phyloP scores from a whole-genome alignment of 768 basidiomycete species.

The Amanita muscaria region DNA sequence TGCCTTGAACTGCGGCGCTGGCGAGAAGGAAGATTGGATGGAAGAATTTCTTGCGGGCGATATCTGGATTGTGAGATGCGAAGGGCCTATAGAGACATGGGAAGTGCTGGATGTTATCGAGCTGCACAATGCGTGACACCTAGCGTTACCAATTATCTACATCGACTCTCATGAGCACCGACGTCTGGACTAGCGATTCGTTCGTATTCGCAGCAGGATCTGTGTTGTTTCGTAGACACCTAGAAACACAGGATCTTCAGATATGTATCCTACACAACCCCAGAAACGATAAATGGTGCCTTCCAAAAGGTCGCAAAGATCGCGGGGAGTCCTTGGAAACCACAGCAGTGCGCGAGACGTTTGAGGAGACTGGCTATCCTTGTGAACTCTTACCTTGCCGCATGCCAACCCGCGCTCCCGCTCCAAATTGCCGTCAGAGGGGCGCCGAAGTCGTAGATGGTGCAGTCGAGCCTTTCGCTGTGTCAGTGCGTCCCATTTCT shows the following conservation, averaged over 20 bases:
- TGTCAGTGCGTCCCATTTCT: background rate
- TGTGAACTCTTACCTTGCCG: conserved; percentile 3
- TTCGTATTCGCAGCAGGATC: conserved; percentile 1
- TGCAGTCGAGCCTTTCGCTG: conserved; percentile 1
- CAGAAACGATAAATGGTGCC: background rate
- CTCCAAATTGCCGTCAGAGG: background rate
- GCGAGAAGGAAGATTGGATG: conserved; percentile 28
- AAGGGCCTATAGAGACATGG: conserved; percentile 56
- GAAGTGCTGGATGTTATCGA: conserved; percentile 29
- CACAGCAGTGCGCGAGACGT: conserved; percentile 4
- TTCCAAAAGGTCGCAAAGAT: conserved; percentile 6
- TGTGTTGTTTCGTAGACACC: conserved; percentile 1
- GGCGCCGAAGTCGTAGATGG: background rate
- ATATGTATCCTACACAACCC: conserved; percentile 5
- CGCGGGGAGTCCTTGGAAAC: conserved; percentile 1
- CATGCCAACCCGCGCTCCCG: conserved; percentile 3
- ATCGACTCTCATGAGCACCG: background rate
- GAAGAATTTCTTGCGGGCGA: conserved; percentile 37
- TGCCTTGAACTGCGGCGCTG: conserved; percentile 10
- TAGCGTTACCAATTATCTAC: background rate
- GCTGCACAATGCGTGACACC: background rate
- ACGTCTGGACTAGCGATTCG: background rate
- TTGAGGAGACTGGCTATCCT: conserved; percentile 1
- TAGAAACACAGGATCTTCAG: background rate
- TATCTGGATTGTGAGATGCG: conserved; percentile 53